Percentiles rank a stretch among this genome's conserved stretches.
These are phyloP conservation scores for Fusarium udum DNA, from an alignment of 2,329 filamentous ascomycete genomes.

Conservation along the genomic window DNA sequence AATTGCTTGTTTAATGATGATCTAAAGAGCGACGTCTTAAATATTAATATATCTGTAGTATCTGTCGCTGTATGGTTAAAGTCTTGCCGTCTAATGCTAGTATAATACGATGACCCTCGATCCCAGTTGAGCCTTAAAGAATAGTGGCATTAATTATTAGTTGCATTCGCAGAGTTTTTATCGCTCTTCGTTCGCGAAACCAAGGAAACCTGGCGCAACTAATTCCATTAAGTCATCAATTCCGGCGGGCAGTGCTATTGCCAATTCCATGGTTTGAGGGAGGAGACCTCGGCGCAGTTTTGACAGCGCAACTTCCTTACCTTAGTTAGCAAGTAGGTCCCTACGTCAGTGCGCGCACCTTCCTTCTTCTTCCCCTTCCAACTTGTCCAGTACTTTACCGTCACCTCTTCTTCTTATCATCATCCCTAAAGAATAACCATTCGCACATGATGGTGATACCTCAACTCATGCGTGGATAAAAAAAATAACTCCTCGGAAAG, in stretches of 20 bases:
- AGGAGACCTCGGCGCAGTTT: background rate
- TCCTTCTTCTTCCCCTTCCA: background rate
- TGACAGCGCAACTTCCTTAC: slow-evolving; percentile 3
- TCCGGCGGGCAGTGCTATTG: background rate
- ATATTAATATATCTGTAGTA: background rate
- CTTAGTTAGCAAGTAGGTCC: background rate
- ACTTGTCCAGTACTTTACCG: background rate
- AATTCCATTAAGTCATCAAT: slow-evolving; percentile 25
- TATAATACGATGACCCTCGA: background rate
- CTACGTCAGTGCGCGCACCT: slow-evolving; percentile 23
- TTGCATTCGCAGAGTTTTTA: slow-evolving; percentile 12
- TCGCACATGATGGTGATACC: slow-evolving; percentile 25
- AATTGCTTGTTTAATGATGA: background rate
- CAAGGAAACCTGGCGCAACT: slow-evolving; percentile 16
- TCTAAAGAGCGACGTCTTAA: background rate
- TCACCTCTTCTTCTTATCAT: slow-evolving; percentile 2
- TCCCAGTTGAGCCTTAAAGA: slow-evolving; percentile 1
- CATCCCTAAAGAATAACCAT: background rate
- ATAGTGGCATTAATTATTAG: slow-evolving; percentile 7
- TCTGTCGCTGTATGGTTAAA: background rate
- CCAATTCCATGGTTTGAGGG: slow-evolving; percentile 9
- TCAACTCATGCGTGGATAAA: slow-evolving; percentile 23
- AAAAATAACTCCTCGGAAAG: slow-evolving; percentile 16
- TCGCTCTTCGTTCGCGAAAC: slow-evolving; percentile 12
- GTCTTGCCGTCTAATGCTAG: background rate